phyloP scores from a whole-genome alignment of 805 yeast genomes.

The Candida chauliodis region DNA sequence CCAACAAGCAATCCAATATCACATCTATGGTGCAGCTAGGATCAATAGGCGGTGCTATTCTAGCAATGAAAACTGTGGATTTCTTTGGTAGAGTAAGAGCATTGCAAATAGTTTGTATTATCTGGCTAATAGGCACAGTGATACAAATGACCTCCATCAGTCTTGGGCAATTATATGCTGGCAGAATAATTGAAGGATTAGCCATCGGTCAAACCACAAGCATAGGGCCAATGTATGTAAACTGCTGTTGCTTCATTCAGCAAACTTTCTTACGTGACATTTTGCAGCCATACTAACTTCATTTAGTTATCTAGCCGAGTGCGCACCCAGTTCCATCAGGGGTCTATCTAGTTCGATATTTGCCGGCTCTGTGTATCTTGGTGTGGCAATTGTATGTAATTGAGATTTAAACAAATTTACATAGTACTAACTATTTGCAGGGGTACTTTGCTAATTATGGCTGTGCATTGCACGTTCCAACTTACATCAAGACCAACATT shows the following conservation, averaged over 20 bases:
- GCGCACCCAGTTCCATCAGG: slow-evolving; percentile 47
- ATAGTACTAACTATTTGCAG: neutral
- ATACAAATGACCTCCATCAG: slow-evolving; percentile 43
- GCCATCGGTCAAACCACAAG: slow-evolving; percentile 54
- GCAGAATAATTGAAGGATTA: slow-evolving; percentile 50
- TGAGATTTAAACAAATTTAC: too few species aligned
- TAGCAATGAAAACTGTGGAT: slow-evolving; percentile 33
- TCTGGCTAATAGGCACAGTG: slow-evolving; percentile 43
- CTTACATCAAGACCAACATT: slow-evolving; percentile 11
- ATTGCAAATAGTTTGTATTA: slow-evolving; percentile 36
- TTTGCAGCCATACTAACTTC: neutral
- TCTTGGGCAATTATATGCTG: slow-evolving; percentile 50
- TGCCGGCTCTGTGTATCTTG: slow-evolving; percentile 56
- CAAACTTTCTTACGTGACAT: too few species aligned
- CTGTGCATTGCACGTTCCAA: slow-evolving; percentile 14
- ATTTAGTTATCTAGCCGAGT: slow-evolving; percentile 41
- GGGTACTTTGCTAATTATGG: slow-evolving; percentile 40
- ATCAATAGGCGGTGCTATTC: slow-evolving; percentile 49
- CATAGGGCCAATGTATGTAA: slow-evolving; percentile 41
- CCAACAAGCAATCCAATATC: slow-evolving; percentile 47
- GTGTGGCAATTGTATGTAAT: slow-evolving; percentile 34
- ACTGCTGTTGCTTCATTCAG: too few species aligned
- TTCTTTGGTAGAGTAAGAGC: slow-evolving; percentile 47
- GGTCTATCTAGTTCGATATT: slow-evolving; percentile 49
- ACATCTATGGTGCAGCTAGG: slow-evolving; percentile 57